Evolutionary conservation across 106 monocot species (phyloP).

Genomic region (Vanilla planifolia): DNA sequence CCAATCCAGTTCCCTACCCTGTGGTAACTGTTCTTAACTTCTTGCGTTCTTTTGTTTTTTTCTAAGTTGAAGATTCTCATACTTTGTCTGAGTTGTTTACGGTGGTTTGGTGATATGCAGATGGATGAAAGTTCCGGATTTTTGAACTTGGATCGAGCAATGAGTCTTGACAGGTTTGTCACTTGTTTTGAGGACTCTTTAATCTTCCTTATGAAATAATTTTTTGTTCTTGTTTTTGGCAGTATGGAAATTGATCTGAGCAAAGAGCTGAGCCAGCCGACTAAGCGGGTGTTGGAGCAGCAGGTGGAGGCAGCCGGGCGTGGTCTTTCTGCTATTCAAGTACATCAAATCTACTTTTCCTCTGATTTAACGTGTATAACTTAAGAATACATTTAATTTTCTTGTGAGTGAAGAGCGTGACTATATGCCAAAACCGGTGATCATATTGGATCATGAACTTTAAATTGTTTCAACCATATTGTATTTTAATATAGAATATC

Average conservation of each 20-base stretch:
- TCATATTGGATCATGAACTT: too few species aligned
- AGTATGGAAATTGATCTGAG: conserved; percentile 84
- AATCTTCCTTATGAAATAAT: not conserved
- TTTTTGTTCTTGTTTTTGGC: conserved; percentile 8
- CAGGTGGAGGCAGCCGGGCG: conserved; percentile 84
- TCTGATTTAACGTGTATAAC: not conserved
- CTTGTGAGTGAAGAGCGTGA: too few species aligned
- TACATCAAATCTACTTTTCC: conserved; percentile 14
- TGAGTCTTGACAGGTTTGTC: conserved; percentile 80
- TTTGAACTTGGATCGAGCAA: conserved; percentile 76
- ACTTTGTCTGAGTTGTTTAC: not conserved
- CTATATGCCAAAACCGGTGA: too few species aligned
- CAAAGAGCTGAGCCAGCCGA: conserved; percentile 54
- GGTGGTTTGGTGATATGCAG: conserved; percentile 13
- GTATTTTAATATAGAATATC: not conserved
- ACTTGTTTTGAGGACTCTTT: not conserved
- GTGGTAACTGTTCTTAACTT: not conserved
- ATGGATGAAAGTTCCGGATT: conserved; percentile 65
- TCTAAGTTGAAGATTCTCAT: too few species aligned
- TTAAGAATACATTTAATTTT: not conserved
- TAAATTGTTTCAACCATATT: conserved; percentile 2
- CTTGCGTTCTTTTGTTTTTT: not conserved
- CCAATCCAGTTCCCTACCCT: not conserved
- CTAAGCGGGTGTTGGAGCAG: conserved; percentile 65
- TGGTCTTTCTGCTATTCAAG: conserved; percentile 52